Evolutionary conservation across 108 stramenopile genomes (phyloP), one percentile per base, ranked within the genome.

Genomic region (Nannochloropsis salina): DNA sequence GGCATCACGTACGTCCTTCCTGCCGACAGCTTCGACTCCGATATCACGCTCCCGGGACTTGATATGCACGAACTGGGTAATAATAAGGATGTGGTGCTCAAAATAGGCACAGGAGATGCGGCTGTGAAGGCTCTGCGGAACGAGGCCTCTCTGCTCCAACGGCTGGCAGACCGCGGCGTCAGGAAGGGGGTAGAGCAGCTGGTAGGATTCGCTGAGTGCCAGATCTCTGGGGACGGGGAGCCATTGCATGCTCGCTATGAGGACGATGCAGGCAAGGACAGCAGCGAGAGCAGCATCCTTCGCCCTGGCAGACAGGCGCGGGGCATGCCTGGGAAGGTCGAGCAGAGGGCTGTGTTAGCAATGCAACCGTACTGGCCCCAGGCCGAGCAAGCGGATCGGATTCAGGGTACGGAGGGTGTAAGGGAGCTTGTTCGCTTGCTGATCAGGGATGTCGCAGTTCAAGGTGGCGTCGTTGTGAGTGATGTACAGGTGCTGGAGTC

Each of bases 1-100:
- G 61, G 61, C 61, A 74, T 74, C 61, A 74, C 61, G 20, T 74
- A 74, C n/a, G 61, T 74, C 61, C 61, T 74, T n/a, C 61, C 61
- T n/a, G 15, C 61, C 61, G 20, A 74, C 61, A n/a, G 20, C 61
- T n/a, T 0, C n/a, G 15, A 15, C 8, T n/a, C 61, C 3, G n/a
- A 74, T n/a, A 6, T 15, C 31, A 31, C 31, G 31, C 31, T 31
- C 31, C 31, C 31, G 31, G 31, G 31, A 31, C 31, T 31, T 31
- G 31, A 31, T 1, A 31, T 31, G 31, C 31, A 31, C 0, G 31
- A 31, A 31, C 31, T 31, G 31, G 31, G 8, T n/a, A 74, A 6
- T 2, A 74, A 74, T 51, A 51, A 51, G 12, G 47, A 51, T 6
- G 61, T 15, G 61, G 61, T 74, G n/a, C 20, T 74, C 20, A 74